Evolutionary conservation across 1,284 basidiomycete genomes (phyloP), one percentile per base, ranked within the genome.

Genomic region (Boletus calvinii): DNA sequence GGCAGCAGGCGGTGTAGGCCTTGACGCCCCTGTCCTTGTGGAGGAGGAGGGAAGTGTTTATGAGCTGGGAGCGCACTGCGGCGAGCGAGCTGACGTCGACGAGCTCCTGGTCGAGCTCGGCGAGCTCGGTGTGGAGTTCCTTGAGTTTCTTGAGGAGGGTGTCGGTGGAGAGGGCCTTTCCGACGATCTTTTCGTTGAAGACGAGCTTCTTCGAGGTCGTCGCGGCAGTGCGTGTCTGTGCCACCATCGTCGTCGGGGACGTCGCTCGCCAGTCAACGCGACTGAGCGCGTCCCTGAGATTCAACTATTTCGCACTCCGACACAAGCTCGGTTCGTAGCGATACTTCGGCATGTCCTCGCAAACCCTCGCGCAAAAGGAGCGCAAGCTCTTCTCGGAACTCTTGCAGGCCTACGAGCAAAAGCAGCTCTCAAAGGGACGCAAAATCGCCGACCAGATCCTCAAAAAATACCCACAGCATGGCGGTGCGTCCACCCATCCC

Each of bases 21-120:
- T 95, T 97, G 61, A 99, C 92, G 18, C 93, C 94, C 42, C 84
- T 83, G 74, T 98, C 95, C 72, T 93, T 96, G 76, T 99, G 95
- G 29, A 95, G 82, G 39, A 98, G 78, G 36, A 99, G 83, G 2
- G 86, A 81, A 1, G 81, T 81, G 64, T 79, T 79, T 59, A 96
- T 83, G 64, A 99, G 85, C 62, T 97, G 91, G 50, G 87, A 84
- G 57, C 86, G 83, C 29, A 88, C 83, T 18, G 74, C 68, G 47
- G 79, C 72, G 45, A 99, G 81, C 0, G 92, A 90, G 53, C 70
- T 67, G 34, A 82, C 77, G 62, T 96, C 93, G 63, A 93, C 84
- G 31, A 73, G 72, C 59, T 98, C 96, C 72, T 98, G 96, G 65
- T 97, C 94, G 62, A 95, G 78, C 8, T 79, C 81, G 15, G 85